Evolutionary conservation across 768 basidiomycete species (phyloP).

Genomic region (Trametes sanguinea): DNA sequence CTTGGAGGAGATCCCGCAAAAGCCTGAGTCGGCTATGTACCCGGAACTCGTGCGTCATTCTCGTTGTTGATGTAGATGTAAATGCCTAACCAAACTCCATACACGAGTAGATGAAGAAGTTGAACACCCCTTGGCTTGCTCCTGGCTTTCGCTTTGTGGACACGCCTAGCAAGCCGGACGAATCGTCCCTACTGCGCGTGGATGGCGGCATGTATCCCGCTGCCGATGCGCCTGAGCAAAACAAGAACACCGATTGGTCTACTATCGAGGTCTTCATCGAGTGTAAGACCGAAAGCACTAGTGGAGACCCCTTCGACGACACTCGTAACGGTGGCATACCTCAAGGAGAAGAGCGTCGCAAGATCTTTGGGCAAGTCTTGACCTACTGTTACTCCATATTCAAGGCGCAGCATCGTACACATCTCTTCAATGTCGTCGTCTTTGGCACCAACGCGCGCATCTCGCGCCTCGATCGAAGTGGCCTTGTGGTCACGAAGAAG

Average conservation of each 20-base stretch:
- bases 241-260: constrained; percentile 2
- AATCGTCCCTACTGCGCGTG: background rate
- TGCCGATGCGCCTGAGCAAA: background rate
- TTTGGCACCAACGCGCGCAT: constrained; percentile 5
- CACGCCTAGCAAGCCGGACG: no score
- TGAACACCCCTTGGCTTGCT: no score
- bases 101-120: no score
- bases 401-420: constrained; percentile 2
- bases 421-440: constrained; percentile 6
- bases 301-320: constrained; percentile 12
- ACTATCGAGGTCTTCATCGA: constrained; percentile 8
- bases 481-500: constrained; percentile 2
- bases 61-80: no score
- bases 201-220: constrained; percentile 3
- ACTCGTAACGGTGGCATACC: background rate
- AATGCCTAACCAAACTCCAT: no score
- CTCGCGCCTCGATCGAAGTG: background rate
- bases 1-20: no score
- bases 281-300: background rate
- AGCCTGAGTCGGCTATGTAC: no score
- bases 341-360: background rate
- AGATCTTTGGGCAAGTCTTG: constrained; percentile 3
- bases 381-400: constrained; percentile 2
- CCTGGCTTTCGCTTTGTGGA: no score
- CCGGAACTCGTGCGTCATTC: background rate